Evolutionary conservation across 352 stramenopile species (phyloP), one percentile per base, ranked within the genome.

Genomic region (Aphanomyces euteiches): DNA sequence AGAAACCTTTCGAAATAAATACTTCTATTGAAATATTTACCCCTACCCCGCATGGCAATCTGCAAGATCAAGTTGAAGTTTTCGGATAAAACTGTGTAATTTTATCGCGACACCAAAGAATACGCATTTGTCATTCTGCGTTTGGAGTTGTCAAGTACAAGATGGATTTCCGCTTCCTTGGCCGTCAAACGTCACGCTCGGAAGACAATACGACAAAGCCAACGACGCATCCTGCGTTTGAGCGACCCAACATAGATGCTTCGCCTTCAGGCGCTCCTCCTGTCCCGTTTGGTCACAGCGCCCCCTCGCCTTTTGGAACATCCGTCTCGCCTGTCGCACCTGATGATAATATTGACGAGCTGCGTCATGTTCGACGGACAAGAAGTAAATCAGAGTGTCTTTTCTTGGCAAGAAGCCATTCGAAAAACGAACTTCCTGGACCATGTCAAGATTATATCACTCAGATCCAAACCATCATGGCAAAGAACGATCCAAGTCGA

Each of bases 381-480:
- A 82, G 86, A 45, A 89, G 79, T 66, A 88, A 92, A 75, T 92
- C 83, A 69, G 87, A 94, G 73, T 94, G 87, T 41, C 73, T 94
- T 4, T 72, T 94, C 56, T 72, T 94, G 0, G 83, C 83, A 7
- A 90, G 89, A 73, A 84, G 76, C 6, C 78, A 78, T 38, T 78
- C 78, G 48, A 71, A 72, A 5, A 72, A 80, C 50, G 75, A 88
- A 38, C 76, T 94, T 4, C 87, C 87, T 0, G 83, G 84, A 3
- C 83, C 83, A 34, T 94, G 87, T 74, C 77, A 90, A 56, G 87
- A 94, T 47, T 94, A 94, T 75, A 94, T 94, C 60, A 87, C 75
- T 65, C 88, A 83, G 63, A 84, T 94, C 65, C 92, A 94, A 81
- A 84, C 89, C 69, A 92, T 92, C 56, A 72, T 94, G 53, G 87